Base-by-base conservation (phyloP, 768 basidiomycete species). In the Macrolepiota fuliginosa region DNA sequence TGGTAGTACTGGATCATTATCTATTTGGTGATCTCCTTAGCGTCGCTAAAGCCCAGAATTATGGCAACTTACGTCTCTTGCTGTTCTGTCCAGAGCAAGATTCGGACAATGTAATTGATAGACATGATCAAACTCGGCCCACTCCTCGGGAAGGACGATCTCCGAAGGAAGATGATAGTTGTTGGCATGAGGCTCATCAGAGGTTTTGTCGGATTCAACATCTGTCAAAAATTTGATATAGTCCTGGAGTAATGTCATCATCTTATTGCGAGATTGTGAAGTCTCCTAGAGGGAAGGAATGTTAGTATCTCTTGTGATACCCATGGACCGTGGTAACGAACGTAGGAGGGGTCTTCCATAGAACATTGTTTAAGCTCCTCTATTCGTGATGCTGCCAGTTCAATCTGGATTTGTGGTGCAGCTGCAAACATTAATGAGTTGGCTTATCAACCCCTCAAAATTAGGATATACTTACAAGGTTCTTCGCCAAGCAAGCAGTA, bases 101-200 rank as follows among this genome's bases (percentile, higher is more conserved):
- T 85, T 89, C 0, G 94, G 95, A 63, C 85, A 90, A 73, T 97
- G 94, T 15, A 94, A 82, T 68, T 96, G 92, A 69, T 95, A 93
- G 25, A 95, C 93, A 67, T 96, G 91, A 69, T 91, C 89, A 73
- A 96, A 98, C 62, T 87, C 84, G 1, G 82, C 83, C 90, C 86
- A 89, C 67, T 92, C 90, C 24, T 84, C 78, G 27, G 86, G 78
- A 11, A 87, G 85, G 36, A 89, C 81, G 47, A 84, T 81, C 66
- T 89, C 87, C 12, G 86, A 79, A 32, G 89, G 87, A 73, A 90
- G 83, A 59, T 85, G 81, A 66, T 90, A 89, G 56, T 76, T 83
- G 57, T 80, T 75, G 11, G 72, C 68, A 32, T 64, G 64, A 19
- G 67, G 36, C 17, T 62, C 59, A 36, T 68, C 67, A 5, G 68